Evolutionary conservation across 202 grass and related monocot species (phyloP).

Genomic region (Saccharum hybrid): DNA sequence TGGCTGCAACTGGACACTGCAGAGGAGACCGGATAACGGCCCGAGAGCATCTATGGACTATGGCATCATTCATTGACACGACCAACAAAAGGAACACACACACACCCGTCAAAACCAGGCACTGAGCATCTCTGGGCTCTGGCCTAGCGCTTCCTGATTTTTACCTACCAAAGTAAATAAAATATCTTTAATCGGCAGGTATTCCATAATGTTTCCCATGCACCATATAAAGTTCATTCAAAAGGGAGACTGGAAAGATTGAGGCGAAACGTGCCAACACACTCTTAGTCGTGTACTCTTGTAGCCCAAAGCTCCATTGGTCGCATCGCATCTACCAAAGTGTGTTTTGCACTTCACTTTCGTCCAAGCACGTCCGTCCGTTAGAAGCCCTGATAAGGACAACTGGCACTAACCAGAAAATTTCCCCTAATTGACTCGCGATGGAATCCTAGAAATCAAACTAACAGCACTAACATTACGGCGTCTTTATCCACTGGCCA

Average conservation of each 20-base stretch:
- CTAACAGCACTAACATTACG: background rate
- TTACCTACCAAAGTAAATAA: background rate
- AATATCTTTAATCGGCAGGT: background rate
- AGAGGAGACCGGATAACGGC: background rate
- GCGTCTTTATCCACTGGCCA: background rate
- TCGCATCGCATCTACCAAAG: background rate
- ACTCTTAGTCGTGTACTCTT: background rate
- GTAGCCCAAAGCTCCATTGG: background rate
- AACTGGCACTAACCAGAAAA: too few relatives aligned
- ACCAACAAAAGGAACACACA: background rate
- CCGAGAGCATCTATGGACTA: background rate
- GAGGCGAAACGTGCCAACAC: background rate
- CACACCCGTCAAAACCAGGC: background rate
- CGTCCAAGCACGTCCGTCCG: background rate
- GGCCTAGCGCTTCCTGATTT: background rate
- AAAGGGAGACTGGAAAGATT: background rate
- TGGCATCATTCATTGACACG: background rate
- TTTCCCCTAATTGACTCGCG: too few relatives aligned
- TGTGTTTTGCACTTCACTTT: background rate
- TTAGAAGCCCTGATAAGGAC: background rate
- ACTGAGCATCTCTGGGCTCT: background rate
- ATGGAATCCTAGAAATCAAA: background rate
- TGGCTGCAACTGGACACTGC: conserved; percentile 15
- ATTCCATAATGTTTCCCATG: background rate
- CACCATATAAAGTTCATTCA: background rate